Evolutionary conservation across 768 basidiomycete genomes (phyloP), one percentile per base, ranked within the genome.

Genomic region (Tubosaeta brunneosetosa): DNA sequence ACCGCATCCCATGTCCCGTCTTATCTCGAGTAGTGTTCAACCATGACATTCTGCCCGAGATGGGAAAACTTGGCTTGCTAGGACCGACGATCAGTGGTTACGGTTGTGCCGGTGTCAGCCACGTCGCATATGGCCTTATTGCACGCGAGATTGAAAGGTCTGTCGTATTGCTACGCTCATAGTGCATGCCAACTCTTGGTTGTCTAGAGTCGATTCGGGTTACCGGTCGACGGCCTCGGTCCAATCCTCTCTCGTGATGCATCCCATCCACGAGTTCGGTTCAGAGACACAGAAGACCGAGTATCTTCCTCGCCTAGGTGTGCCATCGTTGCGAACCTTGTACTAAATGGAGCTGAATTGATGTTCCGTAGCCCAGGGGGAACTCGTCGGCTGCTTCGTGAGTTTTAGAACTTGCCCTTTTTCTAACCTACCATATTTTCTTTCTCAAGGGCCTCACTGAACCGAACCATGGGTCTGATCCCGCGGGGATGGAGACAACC

Each of bases 191-290:
- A 36, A 47, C 41, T 22, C 14, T 3, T 17, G 37, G 26, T 2
- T 32, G 52, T 53, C 47, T 14, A 93, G 94, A 56, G 85, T 98
- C 36, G 95, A 99, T 66, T 97, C 94, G 3, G 95, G 95, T 0
- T 98, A 97, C 65, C 88, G 95, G 25, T 94, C 91, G 5, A 94
- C 86, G 4, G 85, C 93, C 56, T 97, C 94, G 16, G 95, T 98
- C 3, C 95, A 98, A 68, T 92, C 90, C 1, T 94, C 92, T 17
- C 81, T 99, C 26, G 92, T 95, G 12, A 99, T 99, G 94, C 91
- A 95, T 64, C 94, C 86, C 9, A 90, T 92, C 59, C 72, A 88
- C 64, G 85, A 88, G 62, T 97, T 94, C 66, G 95, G 95, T 2
- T 82, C 86, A 0, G 85, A 93, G 31, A 84, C 81, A 31, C 93